Base-by-base conservation (phyloP, 1,284 basidiomycete species). In the Meira nashicola region DNA sequence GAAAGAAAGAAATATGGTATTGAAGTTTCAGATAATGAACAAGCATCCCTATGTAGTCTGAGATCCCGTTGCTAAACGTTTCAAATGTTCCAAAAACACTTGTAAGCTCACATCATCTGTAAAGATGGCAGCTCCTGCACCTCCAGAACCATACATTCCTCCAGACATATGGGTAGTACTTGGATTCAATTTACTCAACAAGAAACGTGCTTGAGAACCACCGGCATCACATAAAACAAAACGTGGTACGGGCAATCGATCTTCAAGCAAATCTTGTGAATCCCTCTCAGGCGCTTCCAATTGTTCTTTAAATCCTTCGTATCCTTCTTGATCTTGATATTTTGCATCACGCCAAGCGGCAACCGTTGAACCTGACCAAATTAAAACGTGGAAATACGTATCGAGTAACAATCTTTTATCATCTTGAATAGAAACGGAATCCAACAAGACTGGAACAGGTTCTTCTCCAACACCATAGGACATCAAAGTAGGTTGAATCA, bases 401-500 rank as follows among this genome's bases (percentile, higher is more conserved):
- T 99, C 95, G 64, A 99, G 87, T n/a, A 99, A 85, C 39, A 99
- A 85, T 70, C 98, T 89, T 67, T 93, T 91, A 74, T 99, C 94
- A 50, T 90, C 89, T 79, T 94, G 92, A 82, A 98, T 97, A 52
- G 93, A 97, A 39, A 98, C 88, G 60, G 90, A 94, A 82, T 99
- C 95, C 51, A 99, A 86, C 38, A 98, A 83, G 40, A 98, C 94
- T 8, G 95, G 95, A 72, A 93, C 89, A 23, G 95, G 89, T 25
- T 82, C 80, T 14, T 87, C 84, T 77, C 98, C 95, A 77, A 98
- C 91, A 12, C 89, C 89, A 81, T 98, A 99, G 7, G 92, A 94
- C 94, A 98, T 97, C 60, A 99, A 85, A 11, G 95, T 99, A 1
- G 95, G 95, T 80, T 99, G 95, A 62, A 99, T 99, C 93, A 97